Conservation (phyloP, 2,329 filamentous ascomycete genomes). For the Thielaviopsis euricoi region DNA sequence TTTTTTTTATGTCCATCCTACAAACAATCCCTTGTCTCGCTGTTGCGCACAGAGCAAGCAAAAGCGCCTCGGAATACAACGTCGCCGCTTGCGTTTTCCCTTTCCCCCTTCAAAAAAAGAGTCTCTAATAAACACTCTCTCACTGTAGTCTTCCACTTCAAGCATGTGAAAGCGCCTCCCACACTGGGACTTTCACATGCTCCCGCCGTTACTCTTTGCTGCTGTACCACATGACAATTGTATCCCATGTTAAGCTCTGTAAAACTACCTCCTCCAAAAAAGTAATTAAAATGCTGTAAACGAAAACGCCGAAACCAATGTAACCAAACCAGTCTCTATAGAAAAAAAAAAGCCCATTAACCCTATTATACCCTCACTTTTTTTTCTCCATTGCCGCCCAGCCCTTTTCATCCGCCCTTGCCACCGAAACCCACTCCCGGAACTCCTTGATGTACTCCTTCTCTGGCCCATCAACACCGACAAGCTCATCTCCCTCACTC, state of each 20-base stretch:
- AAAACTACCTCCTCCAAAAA: neutral
- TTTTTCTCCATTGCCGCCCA: neutral
- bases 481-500: constrained; percentile 20
- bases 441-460: neutral
- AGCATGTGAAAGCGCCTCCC: neutral
- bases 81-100: neutral
- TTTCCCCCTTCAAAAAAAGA: no score
- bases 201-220: neutral
- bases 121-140: no score
- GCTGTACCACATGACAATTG: neutral
- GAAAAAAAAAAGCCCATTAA: no score
- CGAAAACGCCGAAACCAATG: no score
- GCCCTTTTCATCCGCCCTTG: neutral
- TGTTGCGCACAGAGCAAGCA: neutral
- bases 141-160: neutral
- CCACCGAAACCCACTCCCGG: neutral
- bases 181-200: neutral
- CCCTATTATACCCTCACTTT: neutral
- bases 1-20: no score
- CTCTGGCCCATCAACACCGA: constrained; percentile 17
- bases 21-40: neutral
- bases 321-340: no score
- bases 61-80: neutral
- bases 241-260: no score
- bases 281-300: neutral